Evolutionary conservation across 2,329 filamentous ascomycete genomes (phyloP), one percentile per base, ranked within the genome.

Genomic region (Aureobasidium sp.): DNA sequence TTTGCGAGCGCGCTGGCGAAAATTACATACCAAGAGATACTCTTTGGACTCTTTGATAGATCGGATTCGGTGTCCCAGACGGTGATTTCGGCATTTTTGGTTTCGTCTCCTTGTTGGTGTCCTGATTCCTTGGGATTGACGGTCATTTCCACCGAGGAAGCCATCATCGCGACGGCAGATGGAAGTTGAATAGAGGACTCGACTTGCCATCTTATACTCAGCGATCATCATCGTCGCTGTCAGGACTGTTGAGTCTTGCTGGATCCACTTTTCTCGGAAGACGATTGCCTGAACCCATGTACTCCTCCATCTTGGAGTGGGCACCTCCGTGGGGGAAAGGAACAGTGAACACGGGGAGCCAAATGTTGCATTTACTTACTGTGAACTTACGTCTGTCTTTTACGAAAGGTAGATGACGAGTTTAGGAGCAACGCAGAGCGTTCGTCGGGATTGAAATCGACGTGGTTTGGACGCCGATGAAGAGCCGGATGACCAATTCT

Each of bases 1-100:
- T 71, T 71, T 37, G 70, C 70, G 5, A 67, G 64, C 23, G 69
- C 69, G 42, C 61, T 63, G 57, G 65, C 61, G 37, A 67, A 42
- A 33, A 68, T 66, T 0, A 65, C 66, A 49, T 35, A 46, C 27
- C 37, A 45, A 8, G 57, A 60, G 19, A 31, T 49, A 1, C 11
- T 38, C 17, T 45, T 51, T 21, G 57, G 15, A 25, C 54, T 60
- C 27, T 37, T 60, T 8, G 51, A 55, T 4, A 55, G 21, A 3
- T 55, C 51, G n/a, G 25, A 31, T n/a, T 55, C 37, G 0, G 51
- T 43, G 13, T 55, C 51, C 15, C 25, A 42, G 25, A 43, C 27
- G 6, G 51, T 55, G 37, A 55, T n/a, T 33, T 43, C 38, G 7
- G 51, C 38, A 43, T 55, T 25, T 25, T 55, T 55, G 37, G 15